Evolutionary conservation across 75 land plant species (phyloP), one percentile per base, ranked within the genome.

Genomic region (Picea sitchensis): DNA sequence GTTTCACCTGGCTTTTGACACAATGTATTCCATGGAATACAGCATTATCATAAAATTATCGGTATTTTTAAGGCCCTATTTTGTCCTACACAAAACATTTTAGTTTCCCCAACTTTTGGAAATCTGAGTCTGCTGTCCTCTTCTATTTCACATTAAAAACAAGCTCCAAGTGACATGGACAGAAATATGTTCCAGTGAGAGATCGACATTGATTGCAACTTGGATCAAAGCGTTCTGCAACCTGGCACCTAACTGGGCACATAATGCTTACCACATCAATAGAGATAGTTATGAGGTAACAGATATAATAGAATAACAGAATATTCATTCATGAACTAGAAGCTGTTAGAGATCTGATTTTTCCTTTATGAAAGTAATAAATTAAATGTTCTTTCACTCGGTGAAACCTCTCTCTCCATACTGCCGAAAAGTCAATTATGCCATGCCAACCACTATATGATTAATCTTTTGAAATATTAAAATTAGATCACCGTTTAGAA

Each of bases 271-370:
- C 17, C 8, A 5, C 7, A 34, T 15, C 5, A 23, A 34, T 5
- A 6, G 69, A 31, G 34, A 30, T 34, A 0, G 17, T 6, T 32
- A 6, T 44, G 1, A 67, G 18, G 36, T 7, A 67, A 5, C 2
- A 32, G 18, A 34, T 67, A 18, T 67, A 67, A 34, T 34, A 34
- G 13, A 14, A 38, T 17, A 34, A 67, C 41, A 14, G 20, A 38
- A 67, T 32, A 67, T 67, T 67, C 71, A 34, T 5, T 34, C 71
- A 67, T 67, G 15, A 32, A 67, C 71, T 34, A 67, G 56, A 51
- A 51, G 56, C 56, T 51, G 56, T 51, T 51, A 9, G 56, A 51
- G 12, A 51, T 51, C 56, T 51, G 12, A 51, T 51, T 51, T 9
- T 51, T 51, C 12, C 56, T 51, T 51, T 9, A 51, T 51, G 56